These are phyloP conservation scores for Rubus idaeus DNA, from an alignment of 306 rosid species.

Conservation along the genomic window DNA sequence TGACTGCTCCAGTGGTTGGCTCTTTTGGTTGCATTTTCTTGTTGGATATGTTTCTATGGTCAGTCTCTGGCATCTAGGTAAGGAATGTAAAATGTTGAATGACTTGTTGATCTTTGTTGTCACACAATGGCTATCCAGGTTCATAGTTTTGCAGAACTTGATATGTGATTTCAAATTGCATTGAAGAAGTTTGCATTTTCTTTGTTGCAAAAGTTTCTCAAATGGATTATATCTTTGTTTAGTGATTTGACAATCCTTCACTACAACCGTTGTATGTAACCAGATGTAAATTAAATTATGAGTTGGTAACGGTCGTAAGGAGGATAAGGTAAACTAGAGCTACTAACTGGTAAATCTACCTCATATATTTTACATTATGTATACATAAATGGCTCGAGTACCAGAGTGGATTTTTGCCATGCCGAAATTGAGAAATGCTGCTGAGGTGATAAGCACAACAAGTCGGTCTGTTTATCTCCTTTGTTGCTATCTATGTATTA, in stretches of 20 bases:
- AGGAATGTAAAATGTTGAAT: slow-evolving; percentile 10
- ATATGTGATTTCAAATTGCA: neutral
- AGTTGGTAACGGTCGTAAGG: too few relatives aligned
- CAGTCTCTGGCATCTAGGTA: neutral
- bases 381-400: neutral
- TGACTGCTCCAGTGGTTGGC: neutral
- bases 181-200: too few relatives aligned
- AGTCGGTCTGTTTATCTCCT: neutral
- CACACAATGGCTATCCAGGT: too few relatives aligned
- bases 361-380: too few relatives aligned
- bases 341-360: too few relatives aligned
- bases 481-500: neutral
- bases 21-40: slow-evolving; percentile 4
- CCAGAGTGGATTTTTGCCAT: neutral
- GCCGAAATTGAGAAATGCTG: neutral
- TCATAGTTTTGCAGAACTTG: neutral
- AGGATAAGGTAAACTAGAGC: too few relatives aligned
- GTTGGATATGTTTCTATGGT: neutral
- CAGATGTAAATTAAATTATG: too few relatives aligned
- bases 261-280: too few relatives aligned
- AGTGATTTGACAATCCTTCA: too few relatives aligned
- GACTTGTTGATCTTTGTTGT: neutral
- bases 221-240: neutral
- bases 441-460: neutral
- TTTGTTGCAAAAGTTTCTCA: neutral